Conservation (phyloP, 148 eudicot species). For the Vaccinium myrtillus region DNA sequence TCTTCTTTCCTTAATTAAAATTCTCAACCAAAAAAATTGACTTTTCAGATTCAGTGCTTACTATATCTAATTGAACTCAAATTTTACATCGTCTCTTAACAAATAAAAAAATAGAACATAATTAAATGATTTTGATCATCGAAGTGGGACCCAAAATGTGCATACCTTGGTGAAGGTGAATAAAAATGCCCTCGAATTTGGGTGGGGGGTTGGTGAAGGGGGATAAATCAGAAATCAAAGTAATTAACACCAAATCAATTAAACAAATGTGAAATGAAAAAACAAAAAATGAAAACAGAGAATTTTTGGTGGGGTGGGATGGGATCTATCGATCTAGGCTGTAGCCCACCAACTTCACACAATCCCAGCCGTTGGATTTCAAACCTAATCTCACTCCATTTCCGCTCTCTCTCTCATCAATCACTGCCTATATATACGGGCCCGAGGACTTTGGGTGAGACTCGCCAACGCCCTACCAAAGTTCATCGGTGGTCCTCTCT, state of each 20-base stretch:
- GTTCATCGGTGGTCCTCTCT: not conserved
- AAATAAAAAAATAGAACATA: no score
- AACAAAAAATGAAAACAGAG: not conserved
- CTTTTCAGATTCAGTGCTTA: no score
- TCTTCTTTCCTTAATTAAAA: no score
- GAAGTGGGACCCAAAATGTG: no score
- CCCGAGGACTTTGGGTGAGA: not conserved
- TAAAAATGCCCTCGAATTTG: no score
- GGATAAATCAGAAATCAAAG: no score
- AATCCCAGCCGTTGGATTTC: conserved; percentile 1
- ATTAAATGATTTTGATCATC: no score
- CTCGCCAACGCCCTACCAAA: not conserved
- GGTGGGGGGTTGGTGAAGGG: not conserved
- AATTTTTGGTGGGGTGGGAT: conserved; percentile 4
- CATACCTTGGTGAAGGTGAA: no score
- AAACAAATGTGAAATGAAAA: not conserved
- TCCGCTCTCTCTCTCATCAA: not conserved
- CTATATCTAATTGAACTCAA: no score
- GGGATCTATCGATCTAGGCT: conserved; percentile 2
- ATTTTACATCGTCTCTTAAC: no score
- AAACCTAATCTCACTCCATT: not conserved
- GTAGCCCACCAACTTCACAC: not conserved
- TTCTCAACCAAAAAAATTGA: no score
- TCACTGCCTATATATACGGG: not conserved
- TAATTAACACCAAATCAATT: not conserved